Evolutionary conservation across 495 filamentous ascomycete species (phyloP), one percentile per base, ranked within the genome.

Genomic region (Collariella sp.): DNA sequence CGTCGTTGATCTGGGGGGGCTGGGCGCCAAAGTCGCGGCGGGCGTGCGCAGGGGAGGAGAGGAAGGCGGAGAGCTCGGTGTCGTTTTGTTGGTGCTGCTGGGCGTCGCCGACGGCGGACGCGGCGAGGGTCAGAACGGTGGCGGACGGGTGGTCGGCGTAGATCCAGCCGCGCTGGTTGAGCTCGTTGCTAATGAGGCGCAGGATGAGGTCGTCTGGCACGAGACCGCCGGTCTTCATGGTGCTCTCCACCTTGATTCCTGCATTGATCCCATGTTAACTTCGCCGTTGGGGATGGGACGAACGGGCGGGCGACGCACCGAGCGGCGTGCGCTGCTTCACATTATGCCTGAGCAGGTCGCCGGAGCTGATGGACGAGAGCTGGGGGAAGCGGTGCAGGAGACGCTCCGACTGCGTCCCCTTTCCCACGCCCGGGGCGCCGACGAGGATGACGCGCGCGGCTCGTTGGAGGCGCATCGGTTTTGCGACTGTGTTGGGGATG

Each of bases 361-460:
- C 93, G 18, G 93, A 95, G 72, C 87, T 93, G 71, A 98, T 90
- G 5, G 89, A 83, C 9, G 90, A 87, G 29, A 98, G 73, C 62
- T 95, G 86, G 15, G 91, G 88, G 62, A 91, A 97, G 55, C 87
- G 83, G 58, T 85, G 72, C 50, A 96, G 81, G 40, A 98, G 73
- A 40, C 93, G 79, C 63, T 95, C 88, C 26, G 89, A 87, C 66
- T 98, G 93, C 15, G 93, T 98, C 31, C 93, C 93, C 71, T 98
- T 98, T 48, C 93, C 93, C 4, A 85, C 84, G 29, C 76, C 93
- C 0, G 93, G 93, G n/a, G 93, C 90, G 47, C 93, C 93, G 56
- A 98, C 81, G 51, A 98, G 81, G 67, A 98, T 97, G 48, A 98
- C 83, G 31, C 93, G 86, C 16, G 94, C 93, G 35, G 93, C 91